Conservation (phyloP, 805 yeast species). For the Hanseniaspora pseudoguilliermondii region DNA sequence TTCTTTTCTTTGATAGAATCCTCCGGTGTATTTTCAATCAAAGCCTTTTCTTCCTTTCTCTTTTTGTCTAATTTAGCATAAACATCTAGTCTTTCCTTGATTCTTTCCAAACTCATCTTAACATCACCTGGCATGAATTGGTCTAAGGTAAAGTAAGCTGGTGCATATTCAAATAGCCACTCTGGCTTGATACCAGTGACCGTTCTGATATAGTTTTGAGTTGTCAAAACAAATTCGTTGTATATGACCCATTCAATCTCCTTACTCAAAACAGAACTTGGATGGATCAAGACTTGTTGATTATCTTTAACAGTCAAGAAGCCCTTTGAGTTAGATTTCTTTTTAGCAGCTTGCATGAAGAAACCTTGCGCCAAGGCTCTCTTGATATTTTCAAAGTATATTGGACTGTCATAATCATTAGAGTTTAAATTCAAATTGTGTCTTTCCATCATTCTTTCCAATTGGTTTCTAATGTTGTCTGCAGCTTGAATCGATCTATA, state of each 20-base stretch:
- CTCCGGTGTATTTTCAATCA: constrained; percentile 1
- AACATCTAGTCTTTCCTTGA: constrained; percentile 38
- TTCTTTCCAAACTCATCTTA: constrained; percentile 51
- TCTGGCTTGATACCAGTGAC: constrained; percentile 85
- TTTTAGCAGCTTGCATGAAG: constrained; percentile 96
- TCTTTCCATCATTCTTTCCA: constrained; percentile 69
- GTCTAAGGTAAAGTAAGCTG: constrained; percentile 51
- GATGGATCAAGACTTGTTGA: constrained; percentile 90
- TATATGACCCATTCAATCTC: constrained; percentile 89
- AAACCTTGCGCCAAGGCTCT: constrained; percentile 86
- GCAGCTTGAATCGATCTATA: constrained; percentile 76
- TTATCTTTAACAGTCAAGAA: constrained; percentile 88
- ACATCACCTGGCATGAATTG: constrained; percentile 64
- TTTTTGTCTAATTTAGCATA: constrained; percentile 27
- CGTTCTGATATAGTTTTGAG: constrained; percentile 87
- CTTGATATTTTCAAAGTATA: constrained; percentile 66
- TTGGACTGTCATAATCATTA: constrained; percentile 51
- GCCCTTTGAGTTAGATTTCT: constrained; percentile 67
- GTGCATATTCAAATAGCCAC: constrained; percentile 72
- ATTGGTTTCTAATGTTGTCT: constrained; percentile 73
- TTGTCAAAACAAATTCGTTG: constrained; percentile 88
- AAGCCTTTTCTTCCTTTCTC: constrained; percentile 17
- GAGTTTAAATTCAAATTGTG: constrained; percentile 61
- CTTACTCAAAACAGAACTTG: constrained; percentile 78
- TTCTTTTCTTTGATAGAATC: constrained; percentile 1